phyloP scores from a whole-genome alignment of 306 rosid genomes.

The Parietaria judaica region DNA sequence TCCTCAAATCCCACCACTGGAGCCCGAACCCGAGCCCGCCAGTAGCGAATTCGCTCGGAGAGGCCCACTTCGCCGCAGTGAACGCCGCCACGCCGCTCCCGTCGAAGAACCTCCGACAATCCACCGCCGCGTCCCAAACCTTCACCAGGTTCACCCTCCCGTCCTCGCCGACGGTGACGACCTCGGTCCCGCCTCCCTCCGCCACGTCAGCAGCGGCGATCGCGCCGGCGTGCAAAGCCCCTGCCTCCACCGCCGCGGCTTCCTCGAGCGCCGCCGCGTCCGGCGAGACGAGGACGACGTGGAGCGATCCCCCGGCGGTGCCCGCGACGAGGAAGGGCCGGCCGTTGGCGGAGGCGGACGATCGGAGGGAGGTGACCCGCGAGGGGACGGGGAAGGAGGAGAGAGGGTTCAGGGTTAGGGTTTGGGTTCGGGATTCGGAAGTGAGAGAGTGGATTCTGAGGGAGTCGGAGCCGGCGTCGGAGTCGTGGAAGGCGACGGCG shows the following conservation, averaged over 20 bases:
- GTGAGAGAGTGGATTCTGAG: slow-evolving; percentile 46
- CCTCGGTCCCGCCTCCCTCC: slow-evolving; percentile 55
- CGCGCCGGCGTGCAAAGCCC: slow-evolving; percentile 36
- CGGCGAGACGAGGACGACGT: slow-evolving; percentile 41
- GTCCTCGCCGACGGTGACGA: slow-evolving; percentile 76
- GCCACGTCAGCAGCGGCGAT: slow-evolving; percentile 49
- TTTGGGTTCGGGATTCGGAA: slow-evolving; percentile 25
- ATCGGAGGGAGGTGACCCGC: slow-evolving; percentile 49
- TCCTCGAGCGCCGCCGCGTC: slow-evolving; percentile 39
- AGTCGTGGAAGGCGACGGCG: slow-evolving; percentile 53
- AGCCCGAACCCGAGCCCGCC: slow-evolving; percentile 75
- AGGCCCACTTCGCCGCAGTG: slow-evolving; percentile 75
- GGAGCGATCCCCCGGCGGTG: slow-evolving; percentile 58
- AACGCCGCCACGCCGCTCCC: slow-evolving; percentile 75
- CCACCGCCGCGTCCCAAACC: slow-evolving; percentile 41
- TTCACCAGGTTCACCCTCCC: slow-evolving; percentile 67
- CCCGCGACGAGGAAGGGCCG: slow-evolving; percentile 50
- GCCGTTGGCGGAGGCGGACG: slow-evolving; percentile 40
- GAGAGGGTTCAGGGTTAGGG: slow-evolving; percentile 33
- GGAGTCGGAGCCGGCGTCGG: slow-evolving; percentile 44
- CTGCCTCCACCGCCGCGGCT: slow-evolving; percentile 50
- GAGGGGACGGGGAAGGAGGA: slow-evolving; percentile 57
- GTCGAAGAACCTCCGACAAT: slow-evolving; percentile 43
- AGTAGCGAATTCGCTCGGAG: slow-evolving; percentile 77
- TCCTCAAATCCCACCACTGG: slow-evolving; percentile 96